Conservation (phyloP, 202 grass and related monocot genomes). For the Setaria viridis region DNA sequence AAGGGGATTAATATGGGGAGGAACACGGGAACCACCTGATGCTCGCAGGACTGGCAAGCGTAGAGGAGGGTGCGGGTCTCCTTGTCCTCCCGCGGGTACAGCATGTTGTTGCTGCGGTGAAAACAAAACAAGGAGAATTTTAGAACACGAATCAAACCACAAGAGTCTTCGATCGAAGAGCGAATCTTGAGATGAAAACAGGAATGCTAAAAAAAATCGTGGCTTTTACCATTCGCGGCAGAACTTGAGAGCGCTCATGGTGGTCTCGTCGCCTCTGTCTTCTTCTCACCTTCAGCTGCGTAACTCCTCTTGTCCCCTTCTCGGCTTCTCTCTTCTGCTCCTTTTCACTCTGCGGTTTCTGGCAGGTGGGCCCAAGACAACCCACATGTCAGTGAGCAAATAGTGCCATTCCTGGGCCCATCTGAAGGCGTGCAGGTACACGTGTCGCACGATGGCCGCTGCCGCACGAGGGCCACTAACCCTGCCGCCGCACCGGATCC, state of each 20-base stretch:
- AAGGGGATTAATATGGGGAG: neutral
- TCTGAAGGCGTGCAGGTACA: slow-evolving; percentile 10
- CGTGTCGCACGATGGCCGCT: neutral
- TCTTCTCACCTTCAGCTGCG: neutral
- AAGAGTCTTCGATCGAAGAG: neutral
- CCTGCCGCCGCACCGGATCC: slow-evolving; percentile 52
- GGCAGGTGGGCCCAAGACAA: neutral
- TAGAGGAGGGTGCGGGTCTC: slow-evolving; percentile 67
- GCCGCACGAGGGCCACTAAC: slow-evolving; percentile 45
- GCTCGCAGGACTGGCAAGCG: slow-evolving; percentile 67
- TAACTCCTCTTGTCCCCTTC: neutral
- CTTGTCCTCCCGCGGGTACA: slow-evolving; percentile 83
- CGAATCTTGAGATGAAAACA: neutral
- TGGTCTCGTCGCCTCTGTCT: slow-evolving; percentile 9
- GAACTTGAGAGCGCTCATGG: slow-evolving; percentile 75
- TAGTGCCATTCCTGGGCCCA: neutral
- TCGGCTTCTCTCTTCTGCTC: neutral
- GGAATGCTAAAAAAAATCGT: neutral
- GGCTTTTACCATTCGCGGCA: slow-evolving; percentile 67
- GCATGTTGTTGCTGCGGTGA: slow-evolving; percentile 74
- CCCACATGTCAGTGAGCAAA: neutral
- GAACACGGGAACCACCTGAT: slow-evolving; percentile 53
- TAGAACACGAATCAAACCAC: slow-evolving; percentile 8
- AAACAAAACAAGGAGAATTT: neutral
- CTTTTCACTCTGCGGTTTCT: neutral